Evolutionary conservation across 2,329 filamentous ascomycete species (phyloP).

Genomic region (Pezicula carpinea): DNA sequence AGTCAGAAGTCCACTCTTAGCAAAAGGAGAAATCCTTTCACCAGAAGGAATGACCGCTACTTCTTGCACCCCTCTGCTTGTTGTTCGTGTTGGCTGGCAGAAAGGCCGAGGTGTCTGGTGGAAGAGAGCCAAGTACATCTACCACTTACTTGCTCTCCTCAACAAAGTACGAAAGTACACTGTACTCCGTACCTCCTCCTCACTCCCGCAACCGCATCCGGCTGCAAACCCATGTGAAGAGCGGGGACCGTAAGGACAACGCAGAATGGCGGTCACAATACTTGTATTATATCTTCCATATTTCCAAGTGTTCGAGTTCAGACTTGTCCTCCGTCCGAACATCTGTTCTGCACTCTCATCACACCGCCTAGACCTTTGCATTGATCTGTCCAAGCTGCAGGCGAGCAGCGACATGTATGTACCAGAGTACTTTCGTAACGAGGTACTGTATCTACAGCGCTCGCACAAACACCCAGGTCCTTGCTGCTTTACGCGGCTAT

Average conservation of each 20-base stretch:
- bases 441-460: neutral
- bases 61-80: neutral
- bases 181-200: neutral
- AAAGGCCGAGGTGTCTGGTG: neutral
- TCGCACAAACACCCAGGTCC: slow-evolving; percentile 5
- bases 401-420: neutral
- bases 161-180: too few species aligned
- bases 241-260: slow-evolving; percentile 6
- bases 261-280: slow-evolving; percentile 20
- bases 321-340: neutral
- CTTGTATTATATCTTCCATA: neutral
- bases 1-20: neutral
- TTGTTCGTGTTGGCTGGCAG: neutral
- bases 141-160: too few species aligned
- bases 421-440: neutral
- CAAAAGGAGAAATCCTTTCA: neutral
- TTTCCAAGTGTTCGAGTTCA: neutral
- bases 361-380: slow-evolving; percentile 17
- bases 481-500: slow-evolving; percentile 10
- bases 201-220: neutral
- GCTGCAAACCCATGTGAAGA: neutral
- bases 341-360: slow-evolving; percentile 5
- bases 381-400: slow-evolving; percentile 1
- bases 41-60: slow-evolving; percentile 1
- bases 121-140: too few species aligned